A percentile compares a stretch with the other conserved stretches of the same genome.
phyloP scores from a whole-genome alignment of 306 rosid species.

The Malus sylvestris region DNA sequence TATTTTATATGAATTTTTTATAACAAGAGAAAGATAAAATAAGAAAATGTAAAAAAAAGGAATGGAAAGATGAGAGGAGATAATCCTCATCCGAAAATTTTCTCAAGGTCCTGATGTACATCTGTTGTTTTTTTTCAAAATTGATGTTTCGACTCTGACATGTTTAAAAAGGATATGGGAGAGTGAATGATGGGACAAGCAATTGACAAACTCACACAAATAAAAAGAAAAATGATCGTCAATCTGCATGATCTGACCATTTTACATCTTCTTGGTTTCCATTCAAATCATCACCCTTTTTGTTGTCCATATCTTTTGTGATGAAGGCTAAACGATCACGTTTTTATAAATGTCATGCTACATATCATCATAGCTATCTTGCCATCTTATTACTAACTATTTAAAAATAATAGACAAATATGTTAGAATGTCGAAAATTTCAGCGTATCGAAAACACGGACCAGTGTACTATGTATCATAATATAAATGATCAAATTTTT shows the following conservation, averaged over 20 bases:
- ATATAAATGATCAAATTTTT: no score
- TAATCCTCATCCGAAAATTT: no score
- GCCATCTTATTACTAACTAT: background rate
- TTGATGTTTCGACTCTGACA: conserved; percentile 8
- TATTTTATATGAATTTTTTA: no score
- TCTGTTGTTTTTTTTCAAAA: background rate
- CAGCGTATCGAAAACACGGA: rapidly evolving
- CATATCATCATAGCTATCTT: background rate
- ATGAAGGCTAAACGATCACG: background rate
- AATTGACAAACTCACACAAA: background rate
- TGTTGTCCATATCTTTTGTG: background rate
- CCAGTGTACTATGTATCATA: no score
- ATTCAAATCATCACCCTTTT: background rate
- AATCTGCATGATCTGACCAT: background rate
- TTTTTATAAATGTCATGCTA: background rate
- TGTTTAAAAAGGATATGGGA: background rate
- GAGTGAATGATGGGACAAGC: conserved; percentile 8
- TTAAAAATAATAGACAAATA: background rate
- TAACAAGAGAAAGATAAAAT: no score
- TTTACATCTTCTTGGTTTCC: background rate
- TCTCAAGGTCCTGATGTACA: background rate
- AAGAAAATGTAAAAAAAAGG: no score
- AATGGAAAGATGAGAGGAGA: no score
- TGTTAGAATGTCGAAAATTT: background rate
- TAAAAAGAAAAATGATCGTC: background rate